Evolutionary conservation across 2,329 filamentous ascomycete species (phyloP), one percentile per base, ranked within the genome.

Genomic region (Epicoccum sorghinum): DNA sequence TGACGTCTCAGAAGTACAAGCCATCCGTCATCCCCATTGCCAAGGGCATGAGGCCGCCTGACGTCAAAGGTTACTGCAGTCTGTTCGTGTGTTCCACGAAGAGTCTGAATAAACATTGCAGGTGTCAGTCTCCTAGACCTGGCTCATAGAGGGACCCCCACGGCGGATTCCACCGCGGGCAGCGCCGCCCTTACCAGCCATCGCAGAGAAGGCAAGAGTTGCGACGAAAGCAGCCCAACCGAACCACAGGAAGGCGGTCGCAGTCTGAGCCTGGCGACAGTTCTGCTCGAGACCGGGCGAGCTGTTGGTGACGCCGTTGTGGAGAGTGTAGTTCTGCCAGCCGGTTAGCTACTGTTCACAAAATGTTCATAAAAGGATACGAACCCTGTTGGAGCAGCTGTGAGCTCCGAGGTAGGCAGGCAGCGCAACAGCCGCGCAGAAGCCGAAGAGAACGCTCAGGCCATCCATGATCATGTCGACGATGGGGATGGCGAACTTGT

Each of bases 231-330:
- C 79, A 35, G 78, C 81, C 72, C 88, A 90, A 43, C 90, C 82
- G 77, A 93, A 92, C 88, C 88, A 93, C 76, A 91, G 82, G 78
- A 93, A 93, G 33, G 85, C 88, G 30, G 84, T 85, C 58, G 84
- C 83, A 33, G 89, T 89, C 78, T 93, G 89, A 13, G 90, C 83
- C 76, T 91, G 86, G 59, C 84, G 86, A 77, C 90, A 93, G 61
- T 88, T 83, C 78, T 87, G 86, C 70, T 79, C 73, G 55, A 82
- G 78, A 73, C 87, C 71, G 57, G 60, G 56, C 40, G 86, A 86
- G 52, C 87, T 87, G 70, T 82, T 88, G 24, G 81, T 87, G 69
- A 90, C 85, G 76, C 80, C 83, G 73, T 83, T 82, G 65, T 62
- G 61, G n/a, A 49, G 39, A 38, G 77, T 76, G 64, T 79, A 79